Base-by-base conservation (phyloP, 108 stramenopile species). In the Cyclotella atomus region DNA sequence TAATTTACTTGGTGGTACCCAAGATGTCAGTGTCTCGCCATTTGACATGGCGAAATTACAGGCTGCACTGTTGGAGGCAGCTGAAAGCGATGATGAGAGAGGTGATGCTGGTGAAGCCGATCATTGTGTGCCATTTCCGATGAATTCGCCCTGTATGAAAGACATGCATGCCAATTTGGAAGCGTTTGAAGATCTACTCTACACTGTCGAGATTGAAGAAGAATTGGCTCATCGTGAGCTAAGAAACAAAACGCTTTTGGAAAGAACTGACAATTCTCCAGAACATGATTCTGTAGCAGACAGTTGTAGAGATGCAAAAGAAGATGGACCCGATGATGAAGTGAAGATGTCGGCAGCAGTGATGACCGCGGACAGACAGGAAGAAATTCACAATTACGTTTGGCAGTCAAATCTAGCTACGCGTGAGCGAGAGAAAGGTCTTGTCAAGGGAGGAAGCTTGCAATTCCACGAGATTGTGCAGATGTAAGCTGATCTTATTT, bases 151-250 rank as follows among this genome's bases (percentile, higher is more conserved):
- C n/a, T 1, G 1, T 41, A 12, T 12, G 38, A 7, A 41, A 41
- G 45, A 28, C 21, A 16, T 0, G n/a, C 29, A 47, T 1, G 27
- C 21, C 3, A 45, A 36, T 7, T 47, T 65, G 3, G 64, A 65
- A 46, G 38, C 2, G 3, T 47, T 65, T 65, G 64, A 65, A 32
- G 64, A 65, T 20, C 16, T 65, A 19, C 27, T 65, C 0, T 65
- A 65, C 35, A 12, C 45, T 27, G 21, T 65, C 0, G 64, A 65
- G 64, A 65, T 65, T 30, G 64, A 65, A 30, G 64, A 65, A 17
- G 45, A 65, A 27, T 45, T 65, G 5, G 45, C 27, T 16, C 64
- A 65, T 15, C 64, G 64, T 47, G 45, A 47, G 45, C 60, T 61
- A 21, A 20, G 5, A 3, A 1, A 30, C 0, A 45, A 30, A 17